These are phyloP conservation scores for Pneumocystis jirovecii DNA, from an alignment of 1,139 yeast genomes.

Conservation along the genomic window DNA sequence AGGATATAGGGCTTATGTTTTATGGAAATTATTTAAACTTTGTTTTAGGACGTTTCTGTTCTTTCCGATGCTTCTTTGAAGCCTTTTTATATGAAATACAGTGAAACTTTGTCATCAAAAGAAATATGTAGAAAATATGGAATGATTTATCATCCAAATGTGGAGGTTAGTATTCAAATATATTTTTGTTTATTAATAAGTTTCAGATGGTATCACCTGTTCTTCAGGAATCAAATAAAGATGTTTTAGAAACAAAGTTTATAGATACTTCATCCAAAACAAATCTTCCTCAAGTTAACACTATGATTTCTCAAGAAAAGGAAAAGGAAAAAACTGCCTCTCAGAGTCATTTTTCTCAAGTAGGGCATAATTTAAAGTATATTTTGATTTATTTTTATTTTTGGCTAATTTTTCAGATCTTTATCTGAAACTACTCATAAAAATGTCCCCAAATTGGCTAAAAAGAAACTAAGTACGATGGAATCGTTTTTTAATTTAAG, in stretches of 20 bases:
- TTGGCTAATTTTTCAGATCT: background rate
- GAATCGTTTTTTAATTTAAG: background rate
- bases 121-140: background rate
- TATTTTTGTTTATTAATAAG: background rate
- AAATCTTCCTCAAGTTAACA: background rate
- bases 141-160: background rate
- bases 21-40: background rate
- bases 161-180: background rate
- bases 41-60: background rate
- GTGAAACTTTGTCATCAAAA: background rate
- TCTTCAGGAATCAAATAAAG: background rate
- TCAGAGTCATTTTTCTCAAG: background rate
- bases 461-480: background rate
- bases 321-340: background rate
- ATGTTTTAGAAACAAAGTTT: background rate
- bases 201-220: background rate
- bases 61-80: background rate
- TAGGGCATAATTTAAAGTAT: background rate
- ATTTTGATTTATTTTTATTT: background rate
- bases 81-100: background rate
- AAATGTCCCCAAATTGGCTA: background rate
- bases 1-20: background rate
- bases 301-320: background rate
- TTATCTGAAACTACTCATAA: background rate
- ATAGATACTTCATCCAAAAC: background rate